Evolutionary conservation across 2,329 filamentous ascomycete species (phyloP), one percentile per base, ranked within the genome.

Genomic region (Fusarium sororula): DNA sequence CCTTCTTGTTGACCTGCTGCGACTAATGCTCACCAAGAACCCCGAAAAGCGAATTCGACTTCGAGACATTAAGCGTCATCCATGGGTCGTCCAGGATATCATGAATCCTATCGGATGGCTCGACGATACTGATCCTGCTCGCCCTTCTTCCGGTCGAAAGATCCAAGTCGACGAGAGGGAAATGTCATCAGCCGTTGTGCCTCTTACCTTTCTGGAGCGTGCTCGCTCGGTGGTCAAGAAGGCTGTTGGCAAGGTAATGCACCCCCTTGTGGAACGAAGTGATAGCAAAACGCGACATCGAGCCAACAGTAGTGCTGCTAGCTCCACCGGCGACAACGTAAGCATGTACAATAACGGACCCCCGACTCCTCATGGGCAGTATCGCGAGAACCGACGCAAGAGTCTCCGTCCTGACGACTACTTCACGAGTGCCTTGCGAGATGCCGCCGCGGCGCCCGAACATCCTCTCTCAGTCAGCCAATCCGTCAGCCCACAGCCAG

Each of bases 151-250:
- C 64, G 95, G 94, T 74, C 91, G 93, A 80, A 94, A 91, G 82
- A 98, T 99, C 77, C 92, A 98, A 81, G 94, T 98, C 54, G 95
- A 97, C 67, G 94, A 94, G 75, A 91, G 91, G 79, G 96, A 99
- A 83, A 91, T 99, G 78, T 95, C 94, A 51, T 90, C 91, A 63
- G 96, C 96, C 64, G 96, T 99, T 63, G 92, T 97, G 22, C 95
- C 95, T 41, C 90, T 98, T 57, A 95, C 93, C 13, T 91, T 98
- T 71, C 87, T 98, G 26, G 94, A 98, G 79, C 92, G 94, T 39
- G 93, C 96, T 56, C 90, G 91, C 53, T 97, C 93, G 18, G 93
- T 91, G 44, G 89, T 97, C 56, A 92, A 91, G 82, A 92, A 92
- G 79, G 86, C 89, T 8, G 85, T 91, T 11, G 88, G 86, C 63